phyloP scores from a whole-genome alignment of 345 rosid genomes.

The Moringa oleifera region DNA sequence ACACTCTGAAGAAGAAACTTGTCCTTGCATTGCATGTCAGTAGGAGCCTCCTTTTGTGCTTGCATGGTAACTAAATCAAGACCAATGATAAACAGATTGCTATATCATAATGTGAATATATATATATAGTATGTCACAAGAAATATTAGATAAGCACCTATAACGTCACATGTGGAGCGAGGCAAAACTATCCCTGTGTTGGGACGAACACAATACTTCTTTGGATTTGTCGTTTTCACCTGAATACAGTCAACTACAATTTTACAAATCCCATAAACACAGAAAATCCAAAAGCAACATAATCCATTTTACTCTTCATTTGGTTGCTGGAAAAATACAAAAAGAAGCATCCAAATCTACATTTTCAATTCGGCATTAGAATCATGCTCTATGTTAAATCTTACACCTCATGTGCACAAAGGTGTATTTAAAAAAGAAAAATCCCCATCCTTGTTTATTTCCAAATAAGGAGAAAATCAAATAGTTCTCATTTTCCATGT shows the following conservation, averaged over 20 bases:
- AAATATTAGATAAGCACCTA: conserved; percentile 32
- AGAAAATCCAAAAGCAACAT: background rate
- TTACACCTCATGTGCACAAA: no score
- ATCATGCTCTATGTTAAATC: no score
- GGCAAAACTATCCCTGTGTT: conserved; percentile 72
- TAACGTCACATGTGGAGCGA: conserved; percentile 56
- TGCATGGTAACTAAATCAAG: conserved; percentile 68
- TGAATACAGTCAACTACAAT: conserved; percentile 23
- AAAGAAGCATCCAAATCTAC: conserved; percentile 1
- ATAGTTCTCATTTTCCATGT: background rate
- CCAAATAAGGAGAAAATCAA: no score
- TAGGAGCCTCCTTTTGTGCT: conserved; percentile 75
- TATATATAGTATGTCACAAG: background rate
- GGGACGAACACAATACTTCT: conserved; percentile 80
- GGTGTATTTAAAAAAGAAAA: no score
- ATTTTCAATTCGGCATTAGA: conserved; percentile 7
- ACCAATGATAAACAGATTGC: conserved; percentile 5
- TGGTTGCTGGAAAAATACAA: background rate
- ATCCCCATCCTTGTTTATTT: no score
- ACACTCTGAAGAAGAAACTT: conserved; percentile 83
- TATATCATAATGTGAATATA: background rate
- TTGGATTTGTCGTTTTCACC: conserved; percentile 86
- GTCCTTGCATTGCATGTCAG: conserved; percentile 77
- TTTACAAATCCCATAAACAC: background rate
- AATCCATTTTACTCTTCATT: background rate